Conservation (phyloP, 2,329 filamentous ascomycete genomes). For the Fusarium sp. region DNA sequence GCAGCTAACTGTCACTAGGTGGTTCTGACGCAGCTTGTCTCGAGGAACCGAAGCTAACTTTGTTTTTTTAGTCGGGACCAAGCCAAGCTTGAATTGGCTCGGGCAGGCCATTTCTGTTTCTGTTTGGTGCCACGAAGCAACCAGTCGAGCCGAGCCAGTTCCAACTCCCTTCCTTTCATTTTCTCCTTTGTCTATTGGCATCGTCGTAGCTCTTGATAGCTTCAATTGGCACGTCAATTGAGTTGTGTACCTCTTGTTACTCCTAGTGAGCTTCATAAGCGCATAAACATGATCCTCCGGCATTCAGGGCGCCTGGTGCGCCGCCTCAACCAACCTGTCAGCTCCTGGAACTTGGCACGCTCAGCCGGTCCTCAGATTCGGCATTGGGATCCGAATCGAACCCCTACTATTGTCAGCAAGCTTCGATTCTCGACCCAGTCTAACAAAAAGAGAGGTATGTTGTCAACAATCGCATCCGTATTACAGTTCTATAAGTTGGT, state of each 20-base stretch:
- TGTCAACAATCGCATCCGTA: background rate
- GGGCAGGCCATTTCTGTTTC: background rate
- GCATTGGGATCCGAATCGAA: conserved; percentile 38
- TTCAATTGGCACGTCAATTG: conserved; percentile 28
- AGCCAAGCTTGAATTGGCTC: conserved; percentile 32
- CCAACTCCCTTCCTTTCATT: conserved; percentile 25
- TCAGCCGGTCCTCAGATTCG: conserved; percentile 25
- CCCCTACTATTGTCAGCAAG: conserved; percentile 20
- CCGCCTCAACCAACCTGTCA: conserved; percentile 38
- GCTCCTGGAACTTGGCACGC: conserved; percentile 36
- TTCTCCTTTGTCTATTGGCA: conserved; percentile 24
- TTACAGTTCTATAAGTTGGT: too few relatives aligned
- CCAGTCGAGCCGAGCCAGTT: background rate
- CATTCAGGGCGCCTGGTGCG: conserved; percentile 47
- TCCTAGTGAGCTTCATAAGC: conserved; percentile 9
- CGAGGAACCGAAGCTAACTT: conserved; percentile 22
- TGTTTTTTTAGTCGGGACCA: conserved; percentile 27
- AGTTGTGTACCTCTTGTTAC: background rate
- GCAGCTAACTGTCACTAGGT: conserved; percentile 36
- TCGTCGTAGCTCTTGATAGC: conserved; percentile 25
- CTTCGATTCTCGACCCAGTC: conserved; percentile 50
- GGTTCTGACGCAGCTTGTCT: conserved; percentile 21
- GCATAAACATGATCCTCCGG: conserved; percentile 45
- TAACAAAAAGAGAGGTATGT: conserved; percentile 47
- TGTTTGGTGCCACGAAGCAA: conserved; percentile 41